These are phyloP conservation scores for Arbutus unedo DNA, from an alignment of 148 eudicot genomes.

Conservation along the genomic window DNA sequence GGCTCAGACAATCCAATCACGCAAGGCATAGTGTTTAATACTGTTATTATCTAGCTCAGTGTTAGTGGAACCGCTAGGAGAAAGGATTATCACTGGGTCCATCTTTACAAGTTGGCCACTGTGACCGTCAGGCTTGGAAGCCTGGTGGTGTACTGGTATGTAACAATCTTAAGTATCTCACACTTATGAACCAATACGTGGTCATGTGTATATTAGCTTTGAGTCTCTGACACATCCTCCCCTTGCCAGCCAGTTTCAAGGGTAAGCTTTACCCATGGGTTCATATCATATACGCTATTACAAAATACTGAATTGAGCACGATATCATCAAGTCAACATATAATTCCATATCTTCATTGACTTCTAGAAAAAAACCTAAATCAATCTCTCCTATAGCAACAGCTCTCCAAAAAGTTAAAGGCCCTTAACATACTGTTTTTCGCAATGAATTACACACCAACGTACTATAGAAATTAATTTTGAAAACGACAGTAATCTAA, in stretches of 20 bases:
- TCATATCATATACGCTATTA: background rate
- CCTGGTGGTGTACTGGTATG: background rate
- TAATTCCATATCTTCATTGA: background rate
- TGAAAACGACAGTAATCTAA: background rate
- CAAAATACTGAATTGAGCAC: background rate
- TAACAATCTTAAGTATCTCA: background rate
- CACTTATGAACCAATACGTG: background rate
- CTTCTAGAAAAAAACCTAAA: background rate
- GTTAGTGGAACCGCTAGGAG: background rate
- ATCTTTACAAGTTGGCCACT: background rate
- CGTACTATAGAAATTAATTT: background rate
- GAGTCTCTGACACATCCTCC: background rate
- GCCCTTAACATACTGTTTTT: background rate
- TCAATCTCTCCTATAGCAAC: background rate
- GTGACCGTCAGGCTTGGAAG: background rate
- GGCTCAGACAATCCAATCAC: background rate
- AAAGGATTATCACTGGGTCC: background rate
- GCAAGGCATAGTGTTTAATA: background rate
- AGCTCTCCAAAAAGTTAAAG: background rate
- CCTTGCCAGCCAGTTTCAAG: constrained; percentile 2
- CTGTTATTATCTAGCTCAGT: background rate
- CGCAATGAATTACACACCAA: background rate
- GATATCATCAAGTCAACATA: background rate
- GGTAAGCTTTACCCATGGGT: background rate
- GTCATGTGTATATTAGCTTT: background rate